Base-by-base conservation (phyloP, 441 rosid genomes). In the Omphalea diandra region DNA sequence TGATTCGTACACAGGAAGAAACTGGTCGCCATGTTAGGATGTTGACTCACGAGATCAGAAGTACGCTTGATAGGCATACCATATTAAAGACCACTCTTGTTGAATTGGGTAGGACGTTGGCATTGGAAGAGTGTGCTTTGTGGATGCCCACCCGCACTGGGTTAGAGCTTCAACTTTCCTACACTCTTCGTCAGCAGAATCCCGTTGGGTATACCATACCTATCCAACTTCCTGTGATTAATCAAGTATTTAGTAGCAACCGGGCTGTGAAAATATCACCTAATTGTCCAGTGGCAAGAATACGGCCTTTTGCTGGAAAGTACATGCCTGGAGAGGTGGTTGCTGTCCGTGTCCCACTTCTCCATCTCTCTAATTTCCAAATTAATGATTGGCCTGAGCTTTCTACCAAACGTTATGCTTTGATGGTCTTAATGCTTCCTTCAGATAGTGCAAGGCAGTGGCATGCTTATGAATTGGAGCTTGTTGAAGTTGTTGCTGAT, bases 111-210 rank as follows among this genome's bases (percentile, higher is more conserved):
- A 86, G 97, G 76, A 93, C 97, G 7, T 81, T 95, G 74, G 97
- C 78, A 41, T 71, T 95, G 80, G 98, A 95, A 76, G 99, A 93
- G 77, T 95, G 99, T 76, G 97, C 98, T 22, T 79, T 95, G 82
- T 95, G 99, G 99, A 95, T 95, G 99, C 99, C 98, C 18, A 95
- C 98, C 3, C 91, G 97, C 40, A 93, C 95, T 46, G 99, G 99
- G n/a, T 81, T 95, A 67, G 99, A 93, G 84, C 85, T 95, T 63
- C 98, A 89, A 69, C 99, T 95, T 7, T 87, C 97, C 3, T 88
- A 95, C 70, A 88, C 98, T 18, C 95, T 95, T 71, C 90, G 85
- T 70, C 99, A 90, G 75, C 98, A 89, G 81, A 92, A 93, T 83
- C 97, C 96, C 0, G 89, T 95, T 41, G 95, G 86, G 55, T 87